Evolutionary conservation across 2,329 filamentous ascomycete species (phyloP).

Genomic region (Pestalotiopsis sp.): DNA sequence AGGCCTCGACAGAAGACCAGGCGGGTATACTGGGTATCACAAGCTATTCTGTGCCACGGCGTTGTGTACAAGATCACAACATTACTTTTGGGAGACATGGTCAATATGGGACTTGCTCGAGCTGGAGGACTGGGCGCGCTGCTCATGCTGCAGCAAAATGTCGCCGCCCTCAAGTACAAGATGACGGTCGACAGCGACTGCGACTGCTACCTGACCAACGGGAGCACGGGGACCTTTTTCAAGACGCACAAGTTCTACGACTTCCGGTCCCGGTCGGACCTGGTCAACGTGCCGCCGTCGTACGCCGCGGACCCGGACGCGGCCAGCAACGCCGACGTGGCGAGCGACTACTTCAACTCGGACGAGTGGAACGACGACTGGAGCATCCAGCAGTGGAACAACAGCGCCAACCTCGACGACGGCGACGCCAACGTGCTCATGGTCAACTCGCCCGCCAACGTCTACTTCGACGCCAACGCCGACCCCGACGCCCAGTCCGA

Average conservation of each 20-base stretch:
- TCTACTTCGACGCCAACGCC: constrained; percentile 45
- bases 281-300: constrained; percentile 33
- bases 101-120: not conserved
- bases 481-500: constrained; percentile 31
- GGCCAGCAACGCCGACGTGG: constrained; percentile 28
- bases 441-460: constrained; percentile 42
- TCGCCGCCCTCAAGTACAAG: constrained; percentile 20
- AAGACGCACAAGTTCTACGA: constrained; percentile 51
- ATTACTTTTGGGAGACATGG: not conserved
- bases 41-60: not conserved
- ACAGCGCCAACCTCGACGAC: constrained; percentile 23
- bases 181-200: constrained; percentile 34
- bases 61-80: not conserved
- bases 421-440: constrained; percentile 32
- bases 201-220: constrained; percentile 49
- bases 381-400: constrained; percentile 35
- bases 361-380: constrained; percentile 32
- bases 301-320: constrained; percentile 23
- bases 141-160: constrained; percentile 7
- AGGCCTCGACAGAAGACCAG: not conserved
- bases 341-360: constrained; percentile 35
- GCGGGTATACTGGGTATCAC: not conserved
- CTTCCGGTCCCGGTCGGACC: constrained; percentile 44
- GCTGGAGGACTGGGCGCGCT: constrained; percentile 18
- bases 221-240: constrained; percentile 42